Evolutionary conservation across 495 filamentous ascomycete species (phyloP), one percentile per base, ranked within the genome.

Genomic region (Daldinia caldariorum): DNA sequence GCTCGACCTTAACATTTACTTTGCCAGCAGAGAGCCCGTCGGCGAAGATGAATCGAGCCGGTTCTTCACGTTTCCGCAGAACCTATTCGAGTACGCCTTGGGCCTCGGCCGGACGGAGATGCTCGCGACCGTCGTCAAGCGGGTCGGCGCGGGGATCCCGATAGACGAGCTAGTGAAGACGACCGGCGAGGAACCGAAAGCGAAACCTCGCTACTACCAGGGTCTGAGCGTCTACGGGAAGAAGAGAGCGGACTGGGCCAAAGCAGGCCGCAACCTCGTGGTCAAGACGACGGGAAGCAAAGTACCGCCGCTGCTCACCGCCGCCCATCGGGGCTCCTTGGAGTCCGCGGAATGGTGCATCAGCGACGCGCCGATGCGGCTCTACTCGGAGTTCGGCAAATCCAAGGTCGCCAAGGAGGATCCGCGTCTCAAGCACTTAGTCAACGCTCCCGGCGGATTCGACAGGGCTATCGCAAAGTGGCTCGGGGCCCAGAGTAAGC

Each of bases 211-310:
- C 13, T 91, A 87, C 73, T 93, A 94, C 69, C 90, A 89, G 69
- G 91, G 91, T 0, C 74, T 93, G 51, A 90, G 84, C 8, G 87
- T 94, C 9, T 87, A 89, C 68, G 91, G 91, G 1, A 87, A 87
- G 75, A 93, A 92, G 83, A 85, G 88, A 55, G 80, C 82, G 16
- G 83, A 84, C 54, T 85, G 89, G 90, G 89, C 89, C 0, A 78
- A 77, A 16, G 83, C 84, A n/a, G 85, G 84, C 14, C 80, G 85
- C 6, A 81, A 80, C 9, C 69, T 77, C 3, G 71, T 75, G 10
- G 45, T 66, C 16, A 69, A 67, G 34, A 14, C 69, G 2, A 69
- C 63, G 1, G 79, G 68, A 5, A 55, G 61, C 35, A 66, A 73
- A 1, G 76, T 74, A 10, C 83, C 89, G 16, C 91, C 90, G 1